Conservation (phyloP, 768 basidiomycete species). For the Hirschioporus abietinus region DNA sequence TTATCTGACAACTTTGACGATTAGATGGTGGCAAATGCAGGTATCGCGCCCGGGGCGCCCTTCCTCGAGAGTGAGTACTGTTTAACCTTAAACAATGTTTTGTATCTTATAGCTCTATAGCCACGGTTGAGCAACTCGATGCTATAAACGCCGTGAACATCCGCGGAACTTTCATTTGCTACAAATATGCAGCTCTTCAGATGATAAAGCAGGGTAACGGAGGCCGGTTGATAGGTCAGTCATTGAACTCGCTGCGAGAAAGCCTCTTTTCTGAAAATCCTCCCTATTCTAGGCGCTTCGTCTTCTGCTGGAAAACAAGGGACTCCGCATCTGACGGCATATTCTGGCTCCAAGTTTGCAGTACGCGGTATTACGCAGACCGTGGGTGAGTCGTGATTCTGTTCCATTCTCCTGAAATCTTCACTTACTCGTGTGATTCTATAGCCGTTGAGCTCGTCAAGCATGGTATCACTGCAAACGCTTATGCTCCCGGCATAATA, state of each 20-base stretch:
- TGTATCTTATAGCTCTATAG: conserved; percentile 17
- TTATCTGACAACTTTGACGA: conserved; percentile 16
- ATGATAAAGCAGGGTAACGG: conserved; percentile 20
- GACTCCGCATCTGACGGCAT: conserved; percentile 6
- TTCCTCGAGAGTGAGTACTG: conserved; percentile 9
- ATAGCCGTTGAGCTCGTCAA: conserved; percentile 9
- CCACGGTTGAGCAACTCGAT: conserved; percentile 29
- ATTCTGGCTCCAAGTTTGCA: conserved; percentile 12
- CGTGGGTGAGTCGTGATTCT: conserved; percentile 6
- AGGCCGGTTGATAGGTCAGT: conserved; percentile 13
- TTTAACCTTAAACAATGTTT: not conserved
- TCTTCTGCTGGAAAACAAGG: conserved; percentile 20
- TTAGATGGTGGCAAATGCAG: conserved; percentile 21
- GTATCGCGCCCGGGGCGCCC: conserved; percentile 11
- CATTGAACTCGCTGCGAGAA: not conserved
- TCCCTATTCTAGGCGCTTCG: conserved; percentile 8
- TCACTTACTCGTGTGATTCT: not conserved
- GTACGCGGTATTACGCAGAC: conserved; percentile 11
- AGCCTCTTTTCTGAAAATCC: not conserved
- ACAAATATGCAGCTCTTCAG: conserved; percentile 17
- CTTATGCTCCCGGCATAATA: conserved; percentile 34
- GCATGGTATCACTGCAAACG: conserved; percentile 29
- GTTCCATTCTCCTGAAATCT: not conserved
- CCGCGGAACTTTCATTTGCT: conserved; percentile 30
- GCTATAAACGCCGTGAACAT: conserved; percentile 32